These are phyloP conservation scores for Daldinia sp. DNA, from an alignment of 2,329 filamentous ascomycete species.

Conservation along the genomic window DNA sequence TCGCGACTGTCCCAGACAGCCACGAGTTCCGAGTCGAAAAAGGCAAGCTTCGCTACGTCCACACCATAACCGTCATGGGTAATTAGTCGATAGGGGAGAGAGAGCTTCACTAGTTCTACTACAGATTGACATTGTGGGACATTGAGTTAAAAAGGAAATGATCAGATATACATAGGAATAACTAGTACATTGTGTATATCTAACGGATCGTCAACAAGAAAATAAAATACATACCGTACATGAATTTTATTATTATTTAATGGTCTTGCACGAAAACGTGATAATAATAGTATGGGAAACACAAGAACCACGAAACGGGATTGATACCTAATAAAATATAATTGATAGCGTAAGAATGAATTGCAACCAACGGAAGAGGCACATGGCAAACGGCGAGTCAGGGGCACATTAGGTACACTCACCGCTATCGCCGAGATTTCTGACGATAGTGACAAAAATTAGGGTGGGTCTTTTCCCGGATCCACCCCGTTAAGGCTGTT, in stretches of 20 bases:
- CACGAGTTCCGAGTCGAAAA: conserved; percentile 53
- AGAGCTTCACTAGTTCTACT: background rate
- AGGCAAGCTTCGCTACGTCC: conserved; percentile 52
- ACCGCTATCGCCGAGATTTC: conserved; percentile 35
- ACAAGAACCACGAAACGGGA: background rate
- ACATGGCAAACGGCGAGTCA: conserved; percentile 32
- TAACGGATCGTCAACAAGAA: background rate
- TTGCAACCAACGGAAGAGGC: conserved; percentile 32
- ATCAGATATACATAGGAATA: background rate
- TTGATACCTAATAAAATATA: background rate
- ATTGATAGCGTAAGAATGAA: background rate
- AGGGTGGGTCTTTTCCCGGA: conserved; percentile 29
- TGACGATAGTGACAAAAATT: conserved; percentile 32
- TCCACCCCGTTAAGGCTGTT: conserved; percentile 22
- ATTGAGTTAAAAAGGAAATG: background rate
- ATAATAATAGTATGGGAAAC: background rate
- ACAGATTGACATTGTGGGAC: background rate
- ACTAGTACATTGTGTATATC: background rate
- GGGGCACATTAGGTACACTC: conserved; percentile 4
- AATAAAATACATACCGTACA: background rate
- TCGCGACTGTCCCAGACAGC: conserved; percentile 51
- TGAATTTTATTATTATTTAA: background rate
- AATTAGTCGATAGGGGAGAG: conserved; percentile 7
- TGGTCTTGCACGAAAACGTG: background rate
- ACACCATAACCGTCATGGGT: conserved; percentile 53